A percentile compares a stretch with the other conserved stretches of the same genome.
Evolutionary conservation across 805 yeast genomes (phyloP).

Genomic region (Kodamaea jinghongensis): DNA sequence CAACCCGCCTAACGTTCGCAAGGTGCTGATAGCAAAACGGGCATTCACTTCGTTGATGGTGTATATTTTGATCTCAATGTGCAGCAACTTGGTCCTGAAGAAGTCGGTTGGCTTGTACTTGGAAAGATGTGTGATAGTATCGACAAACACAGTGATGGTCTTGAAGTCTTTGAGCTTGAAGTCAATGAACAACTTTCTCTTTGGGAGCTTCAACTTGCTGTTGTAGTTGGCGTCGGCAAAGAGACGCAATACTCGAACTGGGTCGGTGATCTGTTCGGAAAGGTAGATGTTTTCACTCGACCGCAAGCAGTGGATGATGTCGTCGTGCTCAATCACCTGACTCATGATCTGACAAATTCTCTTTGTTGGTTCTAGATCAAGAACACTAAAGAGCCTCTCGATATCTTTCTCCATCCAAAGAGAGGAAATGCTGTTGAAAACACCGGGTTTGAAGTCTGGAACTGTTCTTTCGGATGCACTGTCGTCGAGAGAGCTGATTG

Average conservation of each 20-base stretch:
- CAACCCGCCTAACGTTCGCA: constrained; percentile 5
- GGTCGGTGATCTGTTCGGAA: constrained; percentile 5
- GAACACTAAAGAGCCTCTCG: constrained; percentile 4
- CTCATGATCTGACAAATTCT: not conserved
- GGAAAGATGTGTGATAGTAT: constrained; percentile 3
- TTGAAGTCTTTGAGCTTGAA: constrained; percentile 6
- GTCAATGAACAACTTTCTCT: constrained; percentile 8
- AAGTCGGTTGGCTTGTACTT: constrained; percentile 1
- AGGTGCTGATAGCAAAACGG: constrained; percentile 2
- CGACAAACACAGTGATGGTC: constrained; percentile 5
- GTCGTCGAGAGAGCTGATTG: constrained; percentile 2
- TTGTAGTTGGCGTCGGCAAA: constrained; percentile 2
- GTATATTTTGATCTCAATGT: constrained; percentile 7
- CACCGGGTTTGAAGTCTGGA: constrained; percentile 1
- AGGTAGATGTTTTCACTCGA: constrained; percentile 5
- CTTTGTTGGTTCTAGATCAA: constrained; percentile 1
- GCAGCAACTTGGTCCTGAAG: constrained; percentile 3
- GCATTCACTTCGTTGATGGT: constrained; percentile 7
- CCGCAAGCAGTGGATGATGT: not conserved
- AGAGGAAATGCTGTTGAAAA: not conserved
- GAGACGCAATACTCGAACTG: constrained; percentile 1
- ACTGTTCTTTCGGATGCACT: constrained; percentile 4
- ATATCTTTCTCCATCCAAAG: constrained; percentile 6
- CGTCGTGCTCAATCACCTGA: constrained; percentile 6
- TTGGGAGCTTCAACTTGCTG: not conserved